Percentiles rank a stretch among this genome's conserved stretches.
Evolutionary conservation across 1,139 yeast genomes (phyloP).

Genomic region (Blastobotrys arbuscula): DNA sequence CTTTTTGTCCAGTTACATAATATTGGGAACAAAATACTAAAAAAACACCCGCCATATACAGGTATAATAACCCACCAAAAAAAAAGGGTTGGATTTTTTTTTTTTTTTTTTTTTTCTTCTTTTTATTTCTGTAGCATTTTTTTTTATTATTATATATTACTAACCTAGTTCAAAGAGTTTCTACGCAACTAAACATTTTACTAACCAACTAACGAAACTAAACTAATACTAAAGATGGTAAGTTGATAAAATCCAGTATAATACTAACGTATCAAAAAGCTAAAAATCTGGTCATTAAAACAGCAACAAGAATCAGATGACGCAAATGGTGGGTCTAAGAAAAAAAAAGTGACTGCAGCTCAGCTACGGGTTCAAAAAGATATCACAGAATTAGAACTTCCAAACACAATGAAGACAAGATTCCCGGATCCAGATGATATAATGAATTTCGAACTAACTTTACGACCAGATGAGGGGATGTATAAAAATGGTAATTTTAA

Average conservation of each 20-base stretch:
- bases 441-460: conserved; percentile 54
- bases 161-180: no score
- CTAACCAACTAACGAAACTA: no score
- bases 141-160: no score
- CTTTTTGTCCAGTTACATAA: no score
- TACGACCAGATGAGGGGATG: conserved; percentile 76
- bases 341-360: conserved; percentile 45
- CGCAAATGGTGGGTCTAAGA: conserved; percentile 29
- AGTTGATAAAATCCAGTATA: no score
- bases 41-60: no score
- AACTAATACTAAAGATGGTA: no score
- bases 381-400: conserved; percentile 62
- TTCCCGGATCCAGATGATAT: conserved; percentile 54
- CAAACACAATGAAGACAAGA: conserved; percentile 52
- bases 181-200: no score
- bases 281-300: conserved; percentile 40
- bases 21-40: no score
- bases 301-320: conserved; percentile 34
- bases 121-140: background rate
- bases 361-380: conserved; percentile 48
- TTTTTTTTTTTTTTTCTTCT: background rate
- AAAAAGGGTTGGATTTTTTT: no score
- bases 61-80: no score
- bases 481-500: conserved; percentile 64
- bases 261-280: conserved; percentile 22